Evolutionary conservation across 441 rosid genomes (phyloP).

Genomic region (Adansonia gregorii): DNA sequence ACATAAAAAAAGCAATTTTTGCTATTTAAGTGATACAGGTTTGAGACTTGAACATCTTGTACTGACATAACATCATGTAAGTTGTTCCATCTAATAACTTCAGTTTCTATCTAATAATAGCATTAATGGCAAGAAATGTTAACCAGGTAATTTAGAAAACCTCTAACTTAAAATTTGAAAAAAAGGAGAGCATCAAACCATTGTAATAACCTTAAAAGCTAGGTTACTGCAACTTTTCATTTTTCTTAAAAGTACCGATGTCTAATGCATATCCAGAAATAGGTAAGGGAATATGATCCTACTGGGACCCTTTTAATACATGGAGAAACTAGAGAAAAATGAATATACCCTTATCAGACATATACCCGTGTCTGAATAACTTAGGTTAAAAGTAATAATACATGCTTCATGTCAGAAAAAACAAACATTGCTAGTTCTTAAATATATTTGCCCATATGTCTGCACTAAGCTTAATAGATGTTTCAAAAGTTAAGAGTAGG

Average conservation of each 20-base stretch:
- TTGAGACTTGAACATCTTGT: background rate
- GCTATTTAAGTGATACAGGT: background rate
- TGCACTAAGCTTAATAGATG: background rate
- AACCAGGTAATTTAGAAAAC: background rate
- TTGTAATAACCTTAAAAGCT: too few species aligned
- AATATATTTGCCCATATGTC: background rate
- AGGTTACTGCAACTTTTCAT: too few species aligned
- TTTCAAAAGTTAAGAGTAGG: background rate
- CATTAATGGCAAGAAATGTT: background rate
- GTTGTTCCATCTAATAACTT: background rate
- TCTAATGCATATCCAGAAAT: too few species aligned
- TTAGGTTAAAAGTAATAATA: background rate
- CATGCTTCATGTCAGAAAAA: background rate
- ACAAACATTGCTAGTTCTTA: background rate
- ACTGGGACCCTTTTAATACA: too few species aligned
- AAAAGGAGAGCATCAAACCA: background rate
- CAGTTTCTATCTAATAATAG: conserved; percentile 14
- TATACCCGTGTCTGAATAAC: background rate
- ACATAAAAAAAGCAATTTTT: too few species aligned
- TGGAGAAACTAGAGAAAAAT: background rate
- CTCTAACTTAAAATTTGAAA: background rate
- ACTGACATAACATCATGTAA: background rate
- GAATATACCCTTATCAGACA: background rate
- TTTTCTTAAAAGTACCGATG: too few species aligned
- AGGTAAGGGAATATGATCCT: too few species aligned